Percentiles rank a stretch among this genome's conserved stretches.
Evolutionary conservation across 768 basidiomycete genomes (phyloP).

Genomic region (Amanita jacksonii): DNA sequence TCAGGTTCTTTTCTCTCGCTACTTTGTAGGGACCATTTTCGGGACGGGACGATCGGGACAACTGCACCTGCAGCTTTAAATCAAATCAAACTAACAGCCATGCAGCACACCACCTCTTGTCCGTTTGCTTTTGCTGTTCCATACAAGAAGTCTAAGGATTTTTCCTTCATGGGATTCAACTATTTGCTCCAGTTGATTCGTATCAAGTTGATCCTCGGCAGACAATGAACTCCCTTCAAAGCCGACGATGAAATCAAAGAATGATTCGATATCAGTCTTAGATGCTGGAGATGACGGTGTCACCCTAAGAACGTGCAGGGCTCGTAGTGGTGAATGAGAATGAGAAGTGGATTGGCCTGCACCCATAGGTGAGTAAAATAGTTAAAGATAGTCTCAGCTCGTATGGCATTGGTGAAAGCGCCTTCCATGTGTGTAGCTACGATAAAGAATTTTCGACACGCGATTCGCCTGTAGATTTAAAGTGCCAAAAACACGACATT

Average conservation of each 20-base stretch:
- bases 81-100: slow-evolving; percentile 11
- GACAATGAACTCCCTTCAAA: slow-evolving; percentile 62
- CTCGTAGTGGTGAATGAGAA: slow-evolving; percentile 45
- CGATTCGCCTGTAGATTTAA: neutral
- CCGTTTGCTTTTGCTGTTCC: slow-evolving; percentile 72
- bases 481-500: neutral
- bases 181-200: slow-evolving; percentile 62
- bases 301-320: slow-evolving; percentile 82
- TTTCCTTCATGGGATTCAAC: slow-evolving; percentile 76
- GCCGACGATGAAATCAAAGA: slow-evolving; percentile 96
- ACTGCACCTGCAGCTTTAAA: slow-evolving; percentile 33
- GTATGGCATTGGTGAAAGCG: too few relatives aligned
- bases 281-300: slow-evolving; percentile 86
- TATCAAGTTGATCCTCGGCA: slow-evolving; percentile 50
- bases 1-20: slow-evolving; percentile 30
- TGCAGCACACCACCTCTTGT: slow-evolving; percentile 45
- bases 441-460: too few relatives aligned
- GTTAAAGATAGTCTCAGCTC: too few relatives aligned
- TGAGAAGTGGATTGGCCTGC: slow-evolving; percentile 60
- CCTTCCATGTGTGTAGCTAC: too few relatives aligned
- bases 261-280: slow-evolving; percentile 76
- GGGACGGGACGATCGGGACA: slow-evolving; percentile 76
- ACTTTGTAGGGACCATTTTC: slow-evolving; percentile 57
- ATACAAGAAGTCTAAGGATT: slow-evolving; percentile 62
- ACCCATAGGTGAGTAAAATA: slow-evolving; percentile 38